phyloP scores from a whole-genome alignment of 192 early-diverging fungal species.

The Chytriomyces hyalinus region DNA sequence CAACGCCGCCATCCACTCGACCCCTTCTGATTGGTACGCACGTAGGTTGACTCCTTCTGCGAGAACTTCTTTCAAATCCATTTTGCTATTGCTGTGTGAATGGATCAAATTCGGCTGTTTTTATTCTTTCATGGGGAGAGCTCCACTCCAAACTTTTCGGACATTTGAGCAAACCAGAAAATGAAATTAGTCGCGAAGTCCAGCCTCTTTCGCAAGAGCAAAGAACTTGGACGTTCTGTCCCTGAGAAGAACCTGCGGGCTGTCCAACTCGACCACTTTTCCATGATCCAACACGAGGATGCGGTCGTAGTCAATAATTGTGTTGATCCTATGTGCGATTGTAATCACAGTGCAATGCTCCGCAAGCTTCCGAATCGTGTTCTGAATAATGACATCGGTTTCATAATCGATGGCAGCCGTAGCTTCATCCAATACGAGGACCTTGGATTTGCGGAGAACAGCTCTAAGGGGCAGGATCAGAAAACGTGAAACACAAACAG shows the following conservation, averaged over 20 bases:
- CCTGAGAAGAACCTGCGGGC: slow-evolving; percentile 54
- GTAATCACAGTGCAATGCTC: slow-evolving; percentile 24
- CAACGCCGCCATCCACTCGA: slow-evolving; percentile 80
- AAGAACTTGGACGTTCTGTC: slow-evolving; percentile 66
- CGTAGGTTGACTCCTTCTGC: no score
- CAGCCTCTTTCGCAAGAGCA: slow-evolving; percentile 66
- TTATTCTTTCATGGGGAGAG: no score
- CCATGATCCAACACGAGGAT: slow-evolving; percentile 69
- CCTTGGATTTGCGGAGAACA: slow-evolving; percentile 69
- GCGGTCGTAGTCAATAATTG: slow-evolving; percentile 67
- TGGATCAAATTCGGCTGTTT: no score
- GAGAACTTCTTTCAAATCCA: no score
- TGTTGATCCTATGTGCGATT: slow-evolving; percentile 85
- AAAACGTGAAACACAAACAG: slow-evolving; percentile 28
- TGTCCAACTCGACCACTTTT: slow-evolving; percentile 61
- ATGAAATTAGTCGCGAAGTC: slow-evolving; percentile 7
- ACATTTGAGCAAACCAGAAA: no score
- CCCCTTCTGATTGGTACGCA: slow-evolving; percentile 71
- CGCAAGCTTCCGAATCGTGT: slow-evolving; percentile 63
- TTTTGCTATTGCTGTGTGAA: no score
- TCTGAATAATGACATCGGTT: slow-evolving; percentile 74
- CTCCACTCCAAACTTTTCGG: no score
- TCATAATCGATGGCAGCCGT: slow-evolving; percentile 72
- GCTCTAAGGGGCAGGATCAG: slow-evolving; percentile 47
- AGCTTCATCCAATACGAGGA: slow-evolving; percentile 89